Percentiles rank a stretch among this genome's conserved stretches.
Evolutionary conservation across 2,329 filamentous ascomycete genomes (phyloP).

Genomic region (Amylocarpus encephaloides): DNA sequence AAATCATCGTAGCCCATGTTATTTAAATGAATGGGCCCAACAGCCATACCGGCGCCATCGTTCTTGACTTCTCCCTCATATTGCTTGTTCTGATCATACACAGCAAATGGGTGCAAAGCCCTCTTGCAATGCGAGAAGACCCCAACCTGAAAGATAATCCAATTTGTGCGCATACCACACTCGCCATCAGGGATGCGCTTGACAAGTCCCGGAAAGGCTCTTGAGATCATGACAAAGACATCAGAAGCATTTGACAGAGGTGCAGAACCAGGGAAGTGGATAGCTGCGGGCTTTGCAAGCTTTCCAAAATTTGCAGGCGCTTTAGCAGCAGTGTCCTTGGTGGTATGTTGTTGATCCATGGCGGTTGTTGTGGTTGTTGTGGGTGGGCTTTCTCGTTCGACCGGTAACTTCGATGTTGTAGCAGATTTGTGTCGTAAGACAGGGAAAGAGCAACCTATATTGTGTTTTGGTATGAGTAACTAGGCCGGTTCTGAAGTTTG

Average conservation of each 20-base stretch:
- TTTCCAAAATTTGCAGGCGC: too few relatives aligned
- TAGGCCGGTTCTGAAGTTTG: too few relatives aligned
- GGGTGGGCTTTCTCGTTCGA: too few relatives aligned
- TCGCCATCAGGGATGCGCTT: slow-evolving; percentile 38
- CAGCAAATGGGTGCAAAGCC: slow-evolving; percentile 8
- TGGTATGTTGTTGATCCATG: too few relatives aligned
- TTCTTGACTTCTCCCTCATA: neutral
- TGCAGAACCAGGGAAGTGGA: slow-evolving; percentile 29
- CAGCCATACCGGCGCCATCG: neutral
- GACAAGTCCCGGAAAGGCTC: slow-evolving; percentile 31
- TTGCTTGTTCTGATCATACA: neutral
- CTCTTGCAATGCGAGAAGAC: slow-evolving; percentile 25
- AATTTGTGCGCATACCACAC: slow-evolving; percentile 32
- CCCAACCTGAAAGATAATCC: slow-evolving; percentile 31
- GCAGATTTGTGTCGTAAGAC: too few relatives aligned
- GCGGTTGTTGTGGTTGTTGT: too few relatives aligned
- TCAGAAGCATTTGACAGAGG: slow-evolving; percentile 31
- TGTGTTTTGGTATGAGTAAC: too few relatives aligned
- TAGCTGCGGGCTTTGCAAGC: too few relatives aligned
- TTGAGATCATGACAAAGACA: slow-evolving; percentile 30
- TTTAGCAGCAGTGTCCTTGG: too few relatives aligned
- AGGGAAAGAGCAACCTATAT: too few relatives aligned
- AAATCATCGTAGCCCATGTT: slow-evolving; percentile 25
- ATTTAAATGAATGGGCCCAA: neutral
- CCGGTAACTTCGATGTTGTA: too few relatives aligned